Conservation (phyloP, 129 eudicot species). For the Solidago caesia region DNA sequence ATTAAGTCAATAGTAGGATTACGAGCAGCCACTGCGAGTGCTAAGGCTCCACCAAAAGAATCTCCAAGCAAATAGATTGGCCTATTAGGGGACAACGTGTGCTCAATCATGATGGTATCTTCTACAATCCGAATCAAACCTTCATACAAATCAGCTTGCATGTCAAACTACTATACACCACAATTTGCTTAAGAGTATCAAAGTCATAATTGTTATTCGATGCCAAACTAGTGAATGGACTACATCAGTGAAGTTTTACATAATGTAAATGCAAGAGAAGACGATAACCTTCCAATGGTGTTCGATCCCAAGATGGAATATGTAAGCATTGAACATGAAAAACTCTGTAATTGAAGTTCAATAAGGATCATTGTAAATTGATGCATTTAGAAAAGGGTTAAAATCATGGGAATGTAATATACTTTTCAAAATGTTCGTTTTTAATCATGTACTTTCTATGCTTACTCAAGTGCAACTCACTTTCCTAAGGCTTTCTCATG, state of each 20-base stretch:
- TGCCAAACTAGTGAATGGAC: slow-evolving; percentile 10
- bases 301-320: slow-evolving; percentile 62
- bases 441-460: too few species aligned
- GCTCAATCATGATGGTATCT: slow-evolving; percentile 53
- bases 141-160: slow-evolving; percentile 19
- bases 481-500: slow-evolving; percentile 80
- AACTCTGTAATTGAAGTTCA: slow-evolving; percentile 34
- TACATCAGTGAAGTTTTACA: neutral
- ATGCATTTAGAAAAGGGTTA: neutral
- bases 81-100: slow-evolving; percentile 57
- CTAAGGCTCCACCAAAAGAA: slow-evolving; percentile 74
- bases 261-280: slow-evolving; percentile 9
- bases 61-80: slow-evolving; percentile 76
- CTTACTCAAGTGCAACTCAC: slow-evolving; percentile 37
- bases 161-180: slow-evolving; percentile 3
- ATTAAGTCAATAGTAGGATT: slow-evolving; percentile 61
- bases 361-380: neutral
- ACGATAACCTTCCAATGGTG: slow-evolving; percentile 52
- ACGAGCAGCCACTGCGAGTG: slow-evolving; percentile 74
- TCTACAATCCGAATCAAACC: slow-evolving; percentile 57
- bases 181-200: neutral
- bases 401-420: too few species aligned
- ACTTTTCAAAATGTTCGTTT: too few species aligned
- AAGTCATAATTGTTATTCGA: too few species aligned
- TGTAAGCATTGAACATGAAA: slow-evolving; percentile 66